Conservation (phyloP, 805 yeast genomes). For the Saccharomycopsis oosterbeekiorum region DNA sequence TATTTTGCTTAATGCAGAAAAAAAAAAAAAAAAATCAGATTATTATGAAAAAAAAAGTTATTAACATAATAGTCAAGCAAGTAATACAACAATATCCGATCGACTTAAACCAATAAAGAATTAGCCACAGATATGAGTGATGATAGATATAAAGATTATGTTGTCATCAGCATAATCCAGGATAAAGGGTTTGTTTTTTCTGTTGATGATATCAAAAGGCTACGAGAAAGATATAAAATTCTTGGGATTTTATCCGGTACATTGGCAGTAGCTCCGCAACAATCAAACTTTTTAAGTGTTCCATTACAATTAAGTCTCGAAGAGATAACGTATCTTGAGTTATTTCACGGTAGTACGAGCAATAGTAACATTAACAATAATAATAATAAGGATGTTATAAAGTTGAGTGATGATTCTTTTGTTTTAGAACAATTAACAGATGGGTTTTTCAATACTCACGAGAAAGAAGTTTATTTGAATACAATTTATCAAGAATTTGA, state of each 20-base stretch:
- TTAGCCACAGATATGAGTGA: neutral
- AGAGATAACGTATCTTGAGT: conserved; percentile 60
- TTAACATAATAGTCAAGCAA: too few species aligned
- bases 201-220: conserved; percentile 38
- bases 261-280: conserved; percentile 86
- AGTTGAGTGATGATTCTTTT: conserved; percentile 34
- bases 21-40: too few species aligned
- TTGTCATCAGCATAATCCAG: conserved; percentile 12
- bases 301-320: conserved; percentile 69
- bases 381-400: conserved; percentile 25
- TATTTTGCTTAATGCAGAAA: too few species aligned
- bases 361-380: neutral
- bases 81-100: too few species aligned
- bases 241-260: conserved; percentile 79
- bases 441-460: conserved; percentile 13
- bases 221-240: conserved; percentile 51
- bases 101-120: too few species aligned
- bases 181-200: conserved; percentile 43
- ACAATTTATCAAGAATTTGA: conserved; percentile 14
- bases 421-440: conserved; percentile 21
- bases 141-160: neutral
- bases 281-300: conserved; percentile 73
- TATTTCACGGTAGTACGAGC: conserved; percentile 15
- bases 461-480: conserved; percentile 9
- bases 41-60: too few species aligned